Conservation (phyloP, 306 rosid genomes). For the Crataegus laevigata region DNA sequence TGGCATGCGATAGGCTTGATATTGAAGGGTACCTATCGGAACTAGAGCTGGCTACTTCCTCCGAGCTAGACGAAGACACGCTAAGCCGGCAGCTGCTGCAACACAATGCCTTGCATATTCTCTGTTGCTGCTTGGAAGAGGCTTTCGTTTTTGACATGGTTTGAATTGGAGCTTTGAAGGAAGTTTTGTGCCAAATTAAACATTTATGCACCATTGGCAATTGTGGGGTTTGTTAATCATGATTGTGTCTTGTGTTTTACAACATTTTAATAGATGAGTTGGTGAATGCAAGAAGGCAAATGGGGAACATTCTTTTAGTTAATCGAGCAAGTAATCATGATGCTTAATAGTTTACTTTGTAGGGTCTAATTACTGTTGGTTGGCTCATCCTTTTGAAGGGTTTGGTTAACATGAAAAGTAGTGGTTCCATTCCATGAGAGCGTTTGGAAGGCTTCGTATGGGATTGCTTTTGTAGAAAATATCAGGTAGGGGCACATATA, state of each 20-base stretch:
- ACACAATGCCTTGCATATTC: conserved; percentile 64
- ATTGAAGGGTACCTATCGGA: conserved; percentile 63
- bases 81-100: conserved; percentile 67
- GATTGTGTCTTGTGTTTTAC: conserved; percentile 47
- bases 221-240: conserved; percentile 44
- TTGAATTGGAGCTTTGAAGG: conserved; percentile 34
- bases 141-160: conserved; percentile 38
- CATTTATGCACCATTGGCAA: conserved; percentile 53
- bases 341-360: conserved; percentile 42
- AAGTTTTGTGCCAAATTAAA: conserved; percentile 22
- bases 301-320: conserved; percentile 46
- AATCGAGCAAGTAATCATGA: conserved; percentile 44
- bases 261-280: conserved; percentile 21
- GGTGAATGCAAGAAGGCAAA: conserved; percentile 26
- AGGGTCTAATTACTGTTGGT: conserved; percentile 25
- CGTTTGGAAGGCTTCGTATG: too few relatives aligned
- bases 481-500: too few relatives aligned
- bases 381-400: conserved; percentile 24
- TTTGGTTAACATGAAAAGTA: conserved; percentile 12
- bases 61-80: conserved; percentile 69
- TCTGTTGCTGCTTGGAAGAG: conserved; percentile 34
- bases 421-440: not conserved
- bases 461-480: not conserved
- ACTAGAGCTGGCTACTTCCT: conserved; percentile 60
- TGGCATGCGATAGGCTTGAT: conserved; percentile 83